Evolutionary conservation across 371 early-diverging fungal species (phyloP).

Genomic region (Apophysomyces variabilis): DNA sequence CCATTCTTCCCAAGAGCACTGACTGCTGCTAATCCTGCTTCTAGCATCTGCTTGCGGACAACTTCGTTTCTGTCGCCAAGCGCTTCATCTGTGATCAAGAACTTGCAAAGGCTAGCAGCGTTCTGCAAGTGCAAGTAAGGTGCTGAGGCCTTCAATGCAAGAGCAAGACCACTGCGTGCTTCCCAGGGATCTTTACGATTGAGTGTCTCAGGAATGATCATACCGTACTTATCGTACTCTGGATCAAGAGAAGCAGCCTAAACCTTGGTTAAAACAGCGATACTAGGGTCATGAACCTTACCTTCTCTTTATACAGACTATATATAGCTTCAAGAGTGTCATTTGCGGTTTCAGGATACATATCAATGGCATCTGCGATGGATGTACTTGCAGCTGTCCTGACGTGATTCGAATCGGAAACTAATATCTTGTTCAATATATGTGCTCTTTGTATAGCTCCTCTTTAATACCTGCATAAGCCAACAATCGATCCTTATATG

Average conservation of each 20-base stretch:
- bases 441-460: conserved; percentile 13
- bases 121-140: conserved; percentile 62
- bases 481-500: conserved; percentile 59
- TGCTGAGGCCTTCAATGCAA: conserved; percentile 73
- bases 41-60: conserved; percentile 87
- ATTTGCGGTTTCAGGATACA: conserved; percentile 54
- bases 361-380: conserved; percentile 65
- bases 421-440: conserved; percentile 30
- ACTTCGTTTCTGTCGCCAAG: conserved; percentile 83
- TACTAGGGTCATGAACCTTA: neutral
- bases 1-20: conserved; percentile 72
- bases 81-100: conserved; percentile 83
- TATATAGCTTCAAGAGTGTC: conserved; percentile 59
- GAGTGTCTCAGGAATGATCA: conserved; percentile 86
- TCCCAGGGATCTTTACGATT: conserved; percentile 83
- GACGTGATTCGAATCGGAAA: conserved; percentile 64
- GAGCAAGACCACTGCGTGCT: conserved; percentile 82
- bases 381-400: conserved; percentile 75
- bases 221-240: conserved; percentile 90
- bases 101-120: conserved; percentile 66
- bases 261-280: neutral
- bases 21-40: conserved; percentile 83
- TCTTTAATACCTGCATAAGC: conserved; percentile 42
- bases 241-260: conserved; percentile 82
- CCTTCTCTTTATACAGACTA: conserved; percentile 55